These are phyloP conservation scores for Candida maesae DNA, from an alignment of 805 yeast species.

Conservation along the genomic window DNA sequence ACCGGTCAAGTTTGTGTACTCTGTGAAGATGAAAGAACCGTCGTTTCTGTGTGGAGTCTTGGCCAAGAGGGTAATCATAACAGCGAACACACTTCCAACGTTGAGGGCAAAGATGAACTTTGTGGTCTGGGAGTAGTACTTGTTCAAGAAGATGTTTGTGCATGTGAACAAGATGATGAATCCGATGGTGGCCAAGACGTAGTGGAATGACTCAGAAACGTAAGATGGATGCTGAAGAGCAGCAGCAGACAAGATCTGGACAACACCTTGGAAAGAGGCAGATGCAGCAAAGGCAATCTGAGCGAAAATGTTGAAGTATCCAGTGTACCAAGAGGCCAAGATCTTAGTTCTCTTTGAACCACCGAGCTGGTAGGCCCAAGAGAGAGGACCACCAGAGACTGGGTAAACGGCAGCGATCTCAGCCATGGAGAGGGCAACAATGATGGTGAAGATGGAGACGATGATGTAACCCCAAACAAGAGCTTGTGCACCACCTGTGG, in stretches of 20 bases:
- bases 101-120: constrained; percentile 19
- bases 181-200: constrained; percentile 22
- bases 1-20: constrained; percentile 24
- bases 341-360: constrained; percentile 23
- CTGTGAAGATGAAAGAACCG: constrained; percentile 26
- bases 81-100: constrained; percentile 19
- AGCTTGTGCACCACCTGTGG: constrained; percentile 27
- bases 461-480: constrained; percentile 28
- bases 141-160: constrained; percentile 23
- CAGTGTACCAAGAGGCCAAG: constrained; percentile 30
- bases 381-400: constrained; percentile 33
- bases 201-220: constrained; percentile 20
- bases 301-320: constrained; percentile 29
- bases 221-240: constrained; percentile 18
- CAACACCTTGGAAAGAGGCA: constrained; percentile 27
- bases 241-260: constrained; percentile 22
- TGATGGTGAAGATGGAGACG: constrained; percentile 23
- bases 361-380: constrained; percentile 34
- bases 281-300: constrained; percentile 26
- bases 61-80: constrained; percentile 20
- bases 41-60: constrained; percentile 23
- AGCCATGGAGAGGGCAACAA: constrained; percentile 26
- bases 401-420: constrained; percentile 34
- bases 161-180: constrained; percentile 23
- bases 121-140: constrained; percentile 24